Evolutionary conservation across 148 eudicot genomes (phyloP).

Genomic region (Pharnaceum exiguum): DNA sequence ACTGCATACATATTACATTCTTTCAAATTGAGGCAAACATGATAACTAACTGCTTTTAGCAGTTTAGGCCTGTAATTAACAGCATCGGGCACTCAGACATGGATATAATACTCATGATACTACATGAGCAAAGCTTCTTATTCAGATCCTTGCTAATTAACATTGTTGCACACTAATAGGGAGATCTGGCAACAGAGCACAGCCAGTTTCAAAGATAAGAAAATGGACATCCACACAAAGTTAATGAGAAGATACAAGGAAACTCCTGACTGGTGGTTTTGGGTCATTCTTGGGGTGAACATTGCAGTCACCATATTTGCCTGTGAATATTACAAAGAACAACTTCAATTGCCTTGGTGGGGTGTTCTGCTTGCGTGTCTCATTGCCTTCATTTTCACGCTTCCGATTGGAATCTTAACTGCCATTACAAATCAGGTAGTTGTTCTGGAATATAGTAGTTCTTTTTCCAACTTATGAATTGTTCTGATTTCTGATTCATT

Average conservation of each 20-base stretch:
- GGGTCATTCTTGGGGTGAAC: constrained; percentile 69
- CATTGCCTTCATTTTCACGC: constrained; percentile 88
- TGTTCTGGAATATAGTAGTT: neutral
- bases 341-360: constrained; percentile 99
- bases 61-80: no score
- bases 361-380: constrained; percentile 89
- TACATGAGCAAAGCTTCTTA: no score
- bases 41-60: no score
- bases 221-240: constrained; percentile 77
- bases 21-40: no score
- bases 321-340: constrained; percentile 89
- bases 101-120: no score
- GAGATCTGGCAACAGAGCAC: constrained; percentile 95
- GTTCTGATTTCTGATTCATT: neutral
- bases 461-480: neutral
- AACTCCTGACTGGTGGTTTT: constrained; percentile 98
- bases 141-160: neutral
- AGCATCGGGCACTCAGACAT: no score
- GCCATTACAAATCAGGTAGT: constrained; percentile 94
- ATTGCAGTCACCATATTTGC: constrained; percentile 65
- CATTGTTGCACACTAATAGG: constrained; percentile 23
- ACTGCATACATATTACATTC: no score
- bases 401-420: constrained; percentile 89
- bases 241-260: constrained; percentile 84
- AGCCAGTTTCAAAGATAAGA: constrained; percentile 74